Percentiles rank a stretch among this genome's conserved stretches.
Evolutionary conservation across 2,329 filamentous ascomycete species (phyloP).

Genomic region (Diaporthe caulivora): DNA sequence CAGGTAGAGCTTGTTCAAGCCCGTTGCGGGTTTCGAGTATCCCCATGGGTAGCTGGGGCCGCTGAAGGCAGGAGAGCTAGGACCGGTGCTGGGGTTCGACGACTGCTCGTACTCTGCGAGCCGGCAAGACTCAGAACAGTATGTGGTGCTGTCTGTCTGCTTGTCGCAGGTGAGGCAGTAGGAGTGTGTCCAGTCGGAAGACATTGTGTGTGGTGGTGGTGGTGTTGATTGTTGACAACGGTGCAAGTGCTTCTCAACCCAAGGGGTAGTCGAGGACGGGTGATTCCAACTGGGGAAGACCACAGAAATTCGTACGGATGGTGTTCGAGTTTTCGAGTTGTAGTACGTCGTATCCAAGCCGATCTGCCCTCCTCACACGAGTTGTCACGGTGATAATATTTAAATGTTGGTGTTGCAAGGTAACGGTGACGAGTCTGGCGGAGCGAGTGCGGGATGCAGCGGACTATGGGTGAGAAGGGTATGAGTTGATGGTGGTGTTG

Average conservation of each 20-base stretch:
- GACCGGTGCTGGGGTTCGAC: slow-evolving; percentile 66
- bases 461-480: neutral
- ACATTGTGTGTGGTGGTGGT: slow-evolving; percentile 57
- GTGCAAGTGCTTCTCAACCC: slow-evolving; percentile 29
- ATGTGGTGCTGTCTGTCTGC: slow-evolving; percentile 84
- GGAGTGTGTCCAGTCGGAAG: slow-evolving; percentile 83
- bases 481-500: neutral
- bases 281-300: neutral
- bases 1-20: slow-evolving; percentile 71
- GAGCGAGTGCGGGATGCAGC: slow-evolving; percentile 19
- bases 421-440: neutral
- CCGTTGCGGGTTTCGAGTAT: slow-evolving; percentile 47
- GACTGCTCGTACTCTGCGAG: slow-evolving; percentile 86
- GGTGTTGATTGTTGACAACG: slow-evolving; percentile 27
- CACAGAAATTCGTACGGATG: neutral
- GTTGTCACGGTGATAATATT: neutral
- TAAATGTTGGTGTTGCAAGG: neutral
- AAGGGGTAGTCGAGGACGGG: neutral
- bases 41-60: slow-evolving; percentile 64
- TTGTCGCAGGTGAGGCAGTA: slow-evolving; percentile 96
- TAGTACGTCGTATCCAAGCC: neutral
- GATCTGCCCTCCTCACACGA: neutral
- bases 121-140: slow-evolving; percentile 93
- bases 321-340: neutral
- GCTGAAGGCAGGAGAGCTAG: slow-evolving; percentile 67